phyloP scores from a whole-genome alignment of 371 early-diverging fungal genomes.

The Mortierella sp. region DNA sequence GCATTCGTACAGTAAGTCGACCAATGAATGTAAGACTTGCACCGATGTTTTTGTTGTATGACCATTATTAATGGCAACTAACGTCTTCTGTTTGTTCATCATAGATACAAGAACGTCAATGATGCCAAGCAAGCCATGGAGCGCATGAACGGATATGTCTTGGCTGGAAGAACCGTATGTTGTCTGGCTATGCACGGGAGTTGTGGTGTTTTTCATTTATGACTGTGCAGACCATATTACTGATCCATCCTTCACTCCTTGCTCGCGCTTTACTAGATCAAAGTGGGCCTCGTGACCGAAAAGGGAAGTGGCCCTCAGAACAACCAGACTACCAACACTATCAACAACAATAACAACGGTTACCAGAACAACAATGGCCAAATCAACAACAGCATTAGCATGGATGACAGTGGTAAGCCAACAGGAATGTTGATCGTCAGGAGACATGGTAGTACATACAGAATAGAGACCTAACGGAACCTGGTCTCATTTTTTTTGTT shows the following conservation, averaged over 20 bases:
- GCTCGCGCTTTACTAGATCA: constrained; percentile 67
- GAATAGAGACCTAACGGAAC: constrained; percentile 1
- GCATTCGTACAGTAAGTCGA: constrained; percentile 86
- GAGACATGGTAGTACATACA: too few relatives aligned
- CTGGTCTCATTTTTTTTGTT: neutral
- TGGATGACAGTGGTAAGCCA: constrained; percentile 66
- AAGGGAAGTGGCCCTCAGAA: constrained; percentile 62
- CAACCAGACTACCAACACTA: neutral
- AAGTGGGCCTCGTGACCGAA: constrained; percentile 86
- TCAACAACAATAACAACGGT: constrained; percentile 8
- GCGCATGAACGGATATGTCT: constrained; percentile 89
- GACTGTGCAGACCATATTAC: neutral
- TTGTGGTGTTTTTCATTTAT: neutral
- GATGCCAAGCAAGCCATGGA: constrained; percentile 89
- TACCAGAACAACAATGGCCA: constrained; percentile 36
- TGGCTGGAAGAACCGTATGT: constrained; percentile 79
- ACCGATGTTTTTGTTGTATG: too few relatives aligned
- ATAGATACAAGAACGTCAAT: constrained; percentile 76
- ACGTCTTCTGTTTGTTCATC: neutral
- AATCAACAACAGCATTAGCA: constrained; percentile 54
- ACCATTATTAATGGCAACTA: neutral
- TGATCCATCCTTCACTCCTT: constrained; percentile 13
- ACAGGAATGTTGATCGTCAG: too few relatives aligned
- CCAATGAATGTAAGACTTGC: neutral
- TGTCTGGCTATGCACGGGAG: neutral